These are phyloP conservation scores for Amphicarpaea edgeworthii DNA, from an alignment of 306 rosid species.

Conservation along the genomic window DNA sequence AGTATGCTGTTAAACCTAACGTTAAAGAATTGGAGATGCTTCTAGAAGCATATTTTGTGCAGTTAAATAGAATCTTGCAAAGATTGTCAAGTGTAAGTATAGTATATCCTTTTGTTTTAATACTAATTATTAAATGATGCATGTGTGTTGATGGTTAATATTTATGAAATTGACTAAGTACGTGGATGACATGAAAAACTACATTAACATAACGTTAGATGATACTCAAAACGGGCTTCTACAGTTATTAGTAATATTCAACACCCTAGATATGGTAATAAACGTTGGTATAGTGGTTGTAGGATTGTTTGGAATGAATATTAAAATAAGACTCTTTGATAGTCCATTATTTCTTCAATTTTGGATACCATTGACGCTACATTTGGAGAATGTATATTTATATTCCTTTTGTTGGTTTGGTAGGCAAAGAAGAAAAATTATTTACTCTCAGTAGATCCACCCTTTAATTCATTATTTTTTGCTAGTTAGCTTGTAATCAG, in stretches of 20 bases:
- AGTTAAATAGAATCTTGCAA: slow-evolving; percentile 74
- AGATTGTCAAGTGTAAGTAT: slow-evolving; percentile 69
- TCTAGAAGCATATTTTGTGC: slow-evolving; percentile 89
- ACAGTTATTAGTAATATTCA: slow-evolving; percentile 63
- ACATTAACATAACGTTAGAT: slow-evolving; percentile 88
- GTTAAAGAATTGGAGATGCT: slow-evolving; percentile 90
- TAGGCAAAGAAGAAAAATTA: slow-evolving; percentile 51
- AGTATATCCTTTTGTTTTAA: too few relatives aligned
- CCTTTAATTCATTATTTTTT: too few relatives aligned
- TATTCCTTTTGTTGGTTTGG: slow-evolving; percentile 21
- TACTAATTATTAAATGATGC: too few relatives aligned
- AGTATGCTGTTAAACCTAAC: slow-evolving; percentile 51
- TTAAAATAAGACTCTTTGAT: slow-evolving; percentile 43
- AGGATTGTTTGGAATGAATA: slow-evolving; percentile 56
- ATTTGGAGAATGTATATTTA: neutral
- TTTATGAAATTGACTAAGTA: slow-evolving; percentile 80
- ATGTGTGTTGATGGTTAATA: too few relatives aligned
- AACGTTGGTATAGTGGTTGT: slow-evolving; percentile 48
- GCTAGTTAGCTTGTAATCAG: too few relatives aligned
- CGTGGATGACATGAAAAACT: slow-evolving; percentile 85
- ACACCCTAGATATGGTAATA: slow-evolving; percentile 33
- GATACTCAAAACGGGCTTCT: slow-evolving; percentile 85
- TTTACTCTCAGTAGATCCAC: slow-evolving; percentile 20
- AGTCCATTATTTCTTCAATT: slow-evolving; percentile 37
- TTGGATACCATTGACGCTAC: slow-evolving; percentile 26